phyloP scores from a whole-genome alignment of 192 early-diverging fungal genomes.

The Diversispora eburnea region DNA sequence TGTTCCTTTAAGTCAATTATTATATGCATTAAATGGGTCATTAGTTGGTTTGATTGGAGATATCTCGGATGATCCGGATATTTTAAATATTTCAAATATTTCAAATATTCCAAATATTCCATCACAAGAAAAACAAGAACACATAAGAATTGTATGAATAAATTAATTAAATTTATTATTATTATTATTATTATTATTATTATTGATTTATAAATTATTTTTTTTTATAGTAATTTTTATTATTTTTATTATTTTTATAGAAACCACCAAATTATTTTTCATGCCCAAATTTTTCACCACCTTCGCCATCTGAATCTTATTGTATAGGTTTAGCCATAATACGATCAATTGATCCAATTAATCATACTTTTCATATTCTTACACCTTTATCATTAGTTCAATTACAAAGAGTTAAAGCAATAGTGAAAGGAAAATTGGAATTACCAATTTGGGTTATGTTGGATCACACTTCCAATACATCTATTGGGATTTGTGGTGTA shows the following conservation, averaged over 20 bases:
- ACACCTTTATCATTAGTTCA: slow-evolving; percentile 42
- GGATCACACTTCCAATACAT: slow-evolving; percentile 34
- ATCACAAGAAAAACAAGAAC: slow-evolving; percentile 10
- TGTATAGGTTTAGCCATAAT: slow-evolving; percentile 65
- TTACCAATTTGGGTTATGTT: slow-evolving; percentile 47
- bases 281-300: slow-evolving; percentile 38
- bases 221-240: too few relatives aligned
- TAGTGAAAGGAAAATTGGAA: slow-evolving; percentile 55
- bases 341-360: slow-evolving; percentile 58
- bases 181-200: background rate
- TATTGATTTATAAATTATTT: background rate
- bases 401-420: slow-evolving; percentile 37
- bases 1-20: slow-evolving; percentile 71
- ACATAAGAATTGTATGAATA: background rate
- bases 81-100: background rate
- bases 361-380: slow-evolving; percentile 55
- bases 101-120: background rate
- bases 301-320: slow-evolving; percentile 47
- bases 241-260: background rate
- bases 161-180: background rate
- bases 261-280: slow-evolving; percentile 44
- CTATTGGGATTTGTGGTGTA: slow-evolving; percentile 39
- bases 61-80: slow-evolving; percentile 22
- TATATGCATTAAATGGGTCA: slow-evolving; percentile 81
- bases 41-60: slow-evolving; percentile 75